Conservation (phyloP, 1,284 basidiomycete genomes). For the Naganishia liquefaciens region DNA sequence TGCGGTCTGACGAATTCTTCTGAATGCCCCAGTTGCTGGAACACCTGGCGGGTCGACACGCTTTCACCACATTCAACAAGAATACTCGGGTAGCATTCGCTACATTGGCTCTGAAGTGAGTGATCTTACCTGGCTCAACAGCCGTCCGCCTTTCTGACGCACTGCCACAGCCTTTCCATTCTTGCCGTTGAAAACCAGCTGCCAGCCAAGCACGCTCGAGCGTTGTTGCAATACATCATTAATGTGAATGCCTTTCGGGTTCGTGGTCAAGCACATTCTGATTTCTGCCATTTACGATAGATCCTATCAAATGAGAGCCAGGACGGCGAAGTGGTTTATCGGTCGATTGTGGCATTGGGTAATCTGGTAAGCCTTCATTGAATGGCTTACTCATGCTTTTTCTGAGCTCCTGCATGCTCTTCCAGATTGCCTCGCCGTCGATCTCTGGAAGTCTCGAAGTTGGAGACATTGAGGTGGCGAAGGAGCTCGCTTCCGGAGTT, state of each 20-base stretch:
- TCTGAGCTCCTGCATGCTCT: conserved; percentile 3
- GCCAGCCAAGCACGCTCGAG: conserved; percentile 37
- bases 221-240: conserved; percentile 40
- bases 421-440: conserved; percentile 46
- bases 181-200: conserved; percentile 49
- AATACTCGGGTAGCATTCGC: conserved; percentile 43
- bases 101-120: conserved; percentile 53
- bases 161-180: conserved; percentile 52
- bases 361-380: conserved; percentile 65
- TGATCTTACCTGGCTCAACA: not conserved
- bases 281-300: conserved; percentile 47
- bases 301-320: conserved; percentile 66
- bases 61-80: conserved; percentile 35
- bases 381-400: not conserved
- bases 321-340: conserved; percentile 83
- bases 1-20: conserved; percentile 19
- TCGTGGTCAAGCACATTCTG: conserved; percentile 18
- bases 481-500: conserved; percentile 40
- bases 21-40: conserved; percentile 29
- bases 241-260: conserved; percentile 32
- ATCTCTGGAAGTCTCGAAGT: conserved; percentile 46
- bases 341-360: conserved; percentile 80
- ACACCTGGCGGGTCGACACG: conserved; percentile 30
- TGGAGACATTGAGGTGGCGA: conserved; percentile 45
- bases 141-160: not conserved